phyloP scores from a whole-genome alignment of 1,284 basidiomycete genomes.

The Ganoderma lingzhi region DNA sequence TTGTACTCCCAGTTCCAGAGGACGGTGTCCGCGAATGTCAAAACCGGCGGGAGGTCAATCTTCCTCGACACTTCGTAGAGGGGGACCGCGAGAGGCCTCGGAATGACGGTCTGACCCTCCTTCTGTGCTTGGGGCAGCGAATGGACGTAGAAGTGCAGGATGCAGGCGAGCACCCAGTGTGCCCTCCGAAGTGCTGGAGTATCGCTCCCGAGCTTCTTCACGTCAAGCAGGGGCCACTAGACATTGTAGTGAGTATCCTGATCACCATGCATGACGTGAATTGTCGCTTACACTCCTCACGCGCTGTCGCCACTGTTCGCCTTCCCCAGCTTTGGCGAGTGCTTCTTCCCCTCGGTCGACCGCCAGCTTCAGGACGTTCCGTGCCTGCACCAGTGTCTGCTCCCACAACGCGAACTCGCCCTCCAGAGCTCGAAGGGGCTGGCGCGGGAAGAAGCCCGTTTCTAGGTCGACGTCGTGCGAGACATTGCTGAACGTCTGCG shows the following conservation, averaged over 20 bases:
- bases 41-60: constrained; percentile 89
- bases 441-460: constrained; percentile 89
- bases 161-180: constrained; percentile 89
- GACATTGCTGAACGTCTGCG: constrained; percentile 33
- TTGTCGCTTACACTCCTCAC: constrained; percentile 66
- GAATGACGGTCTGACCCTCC: constrained; percentile 62
- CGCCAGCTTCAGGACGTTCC: constrained; percentile 66
- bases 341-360: constrained; percentile 62
- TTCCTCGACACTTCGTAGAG: constrained; percentile 78
- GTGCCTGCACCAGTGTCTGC: constrained; percentile 62
- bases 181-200: constrained; percentile 79
- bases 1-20: constrained; percentile 91
- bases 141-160: constrained; percentile 92
- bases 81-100: constrained; percentile 83
- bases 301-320: constrained; percentile 71
- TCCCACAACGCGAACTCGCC: constrained; percentile 79
- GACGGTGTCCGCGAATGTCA: constrained; percentile 97
- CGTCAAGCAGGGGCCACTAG: constrained; percentile 77
- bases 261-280: neutral
- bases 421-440: constrained; percentile 68
- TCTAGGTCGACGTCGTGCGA: constrained; percentile 47
- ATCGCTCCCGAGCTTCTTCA: constrained; percentile 58
- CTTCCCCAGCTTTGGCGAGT: constrained; percentile 55
- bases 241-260: constrained; percentile 18
- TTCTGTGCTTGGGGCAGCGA: constrained; percentile 62